Conservation (phyloP, 768 basidiomycete genomes). For the Sarcodon sp. region DNA sequence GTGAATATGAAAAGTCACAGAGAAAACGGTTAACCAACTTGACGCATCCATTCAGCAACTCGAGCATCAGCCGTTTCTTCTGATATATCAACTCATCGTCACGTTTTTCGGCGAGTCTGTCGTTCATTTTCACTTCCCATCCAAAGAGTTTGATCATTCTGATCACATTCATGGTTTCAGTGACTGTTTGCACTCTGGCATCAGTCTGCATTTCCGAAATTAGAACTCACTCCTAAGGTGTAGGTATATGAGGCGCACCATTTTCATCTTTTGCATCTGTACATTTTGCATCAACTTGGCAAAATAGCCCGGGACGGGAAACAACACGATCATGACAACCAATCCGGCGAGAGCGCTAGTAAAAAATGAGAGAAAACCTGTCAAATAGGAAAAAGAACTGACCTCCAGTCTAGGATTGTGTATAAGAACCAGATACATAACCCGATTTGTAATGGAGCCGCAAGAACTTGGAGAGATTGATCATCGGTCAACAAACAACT, state of each 20-base stretch:
- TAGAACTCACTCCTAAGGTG: neutral
- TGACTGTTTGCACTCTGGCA: constrained; percentile 29
- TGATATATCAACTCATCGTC: constrained; percentile 46
- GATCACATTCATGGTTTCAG: constrained; percentile 25
- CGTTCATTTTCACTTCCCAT: constrained; percentile 31
- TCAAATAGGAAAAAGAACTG: constrained; percentile 3
- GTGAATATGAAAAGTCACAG: neutral
- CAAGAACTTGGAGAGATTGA: constrained; percentile 9
- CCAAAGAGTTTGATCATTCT: constrained; percentile 39
- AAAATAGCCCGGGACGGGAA: constrained; percentile 29
- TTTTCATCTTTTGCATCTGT: constrained; percentile 27
- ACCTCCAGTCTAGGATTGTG: constrained; percentile 38
- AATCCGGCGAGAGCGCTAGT: constrained; percentile 27
- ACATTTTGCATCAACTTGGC: constrained; percentile 20
- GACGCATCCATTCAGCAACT: constrained; percentile 27
- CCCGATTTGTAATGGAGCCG: constrained; percentile 25
- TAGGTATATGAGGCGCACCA: constrained; percentile 10
- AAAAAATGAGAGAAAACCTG: neutral
- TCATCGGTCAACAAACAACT: constrained; percentile 1
- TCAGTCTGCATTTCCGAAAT: constrained; percentile 22
- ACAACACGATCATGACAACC: constrained; percentile 21
- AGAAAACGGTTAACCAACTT: constrained; percentile 20
- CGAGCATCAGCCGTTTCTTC: constrained; percentile 37
- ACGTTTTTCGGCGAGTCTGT: constrained; percentile 40
- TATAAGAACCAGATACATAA: constrained; percentile 30